Base-by-base conservation (phyloP, 164 flowering plant species). In the Hamamelis virginiana region DNA sequence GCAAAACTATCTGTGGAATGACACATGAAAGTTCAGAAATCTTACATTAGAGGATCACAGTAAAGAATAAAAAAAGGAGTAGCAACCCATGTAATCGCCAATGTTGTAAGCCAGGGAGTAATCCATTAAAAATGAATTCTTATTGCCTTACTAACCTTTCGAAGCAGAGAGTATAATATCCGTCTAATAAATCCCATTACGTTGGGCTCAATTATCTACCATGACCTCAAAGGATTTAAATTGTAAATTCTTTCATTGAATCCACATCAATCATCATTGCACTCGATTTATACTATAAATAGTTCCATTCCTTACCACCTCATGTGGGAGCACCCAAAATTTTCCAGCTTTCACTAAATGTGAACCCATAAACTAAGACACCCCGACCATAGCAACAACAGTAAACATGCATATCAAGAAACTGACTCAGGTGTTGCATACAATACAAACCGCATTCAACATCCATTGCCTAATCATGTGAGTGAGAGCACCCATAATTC, bases 1-100 rank as follows among this genome's bases (percentile, higher is more conserved):
- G 84, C 67, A 95, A 80, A 25, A 87, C 91, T 67, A 95, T 95
- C 97, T 95, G 91, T 51, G 38, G 25, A 66, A 70, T 26, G 19
- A 71, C 44, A 21, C 62, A 28, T 44, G 45, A 22, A 33, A 33
- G 41, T 33, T 2, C 6, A 33, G 2, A 33, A 33, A 33, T 33
- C 2, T 9, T 22, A 9, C 59, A 19, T 8, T 33, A 33, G 13
- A 33, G 22, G 38, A 28, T 18, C 18, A 16, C 16, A 60, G 3
- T 33, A 33, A 28, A 60, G 21, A 28, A 33, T n/a, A 59, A 60
- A n/a, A 12, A 38, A 28, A 5, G 1, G 18, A 1, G 21, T 6
- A 16, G 21, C 55, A 51, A 51, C 55, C 18, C 55, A 51, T 51
- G 21, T 21, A 51, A 51, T n/a, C 6, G 41, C 41, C 41, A 33